These are phyloP conservation scores for Trichoderma sp. DNA, from an alignment of 2,329 filamentous ascomycete genomes.

Conservation along the genomic window DNA sequence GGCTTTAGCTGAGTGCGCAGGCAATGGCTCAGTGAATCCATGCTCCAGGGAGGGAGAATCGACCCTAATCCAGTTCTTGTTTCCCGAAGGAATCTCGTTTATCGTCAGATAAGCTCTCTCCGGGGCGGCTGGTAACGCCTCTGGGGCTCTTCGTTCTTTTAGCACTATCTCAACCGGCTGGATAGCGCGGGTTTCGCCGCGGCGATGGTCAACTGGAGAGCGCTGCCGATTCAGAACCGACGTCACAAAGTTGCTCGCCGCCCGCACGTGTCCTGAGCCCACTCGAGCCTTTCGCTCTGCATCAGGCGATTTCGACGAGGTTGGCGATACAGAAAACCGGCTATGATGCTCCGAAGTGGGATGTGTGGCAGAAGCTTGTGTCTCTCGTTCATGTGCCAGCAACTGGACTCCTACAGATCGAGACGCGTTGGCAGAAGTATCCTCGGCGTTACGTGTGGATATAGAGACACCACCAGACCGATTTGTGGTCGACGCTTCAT, in stretches of 20 bases:
- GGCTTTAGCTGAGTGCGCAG: slow-evolving; percentile 48
- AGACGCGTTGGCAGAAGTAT: neutral
- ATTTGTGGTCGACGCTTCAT: neutral
- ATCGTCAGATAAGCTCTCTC: slow-evolving; percentile 15
- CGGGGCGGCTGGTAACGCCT: neutral
- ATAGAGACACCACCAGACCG: neutral
- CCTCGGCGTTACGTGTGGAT: neutral
- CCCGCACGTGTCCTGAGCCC: neutral
- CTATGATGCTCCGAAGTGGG: slow-evolving; percentile 15
- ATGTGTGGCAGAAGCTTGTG: neutral
- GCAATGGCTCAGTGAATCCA: slow-evolving; percentile 36
- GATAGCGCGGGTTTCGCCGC: neutral
- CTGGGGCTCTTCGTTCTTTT: neutral
- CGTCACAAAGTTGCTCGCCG: slow-evolving; percentile 13
- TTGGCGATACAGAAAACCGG: slow-evolving; percentile 24
- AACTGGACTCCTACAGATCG: slow-evolving; percentile 25
- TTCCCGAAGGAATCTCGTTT: neutral
- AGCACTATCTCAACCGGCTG: slow-evolving; percentile 14
- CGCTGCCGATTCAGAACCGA: slow-evolving; percentile 16
- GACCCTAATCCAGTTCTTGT: neutral
- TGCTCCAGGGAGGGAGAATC: neutral
- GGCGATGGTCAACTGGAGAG: slow-evolving; percentile 16
- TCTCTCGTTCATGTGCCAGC: slow-evolving; percentile 23
- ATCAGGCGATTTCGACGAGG: slow-evolving; percentile 1
- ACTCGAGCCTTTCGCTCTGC: slow-evolving; percentile 1